Evolutionary conservation across 768 basidiomycete genomes (phyloP), one percentile per base, ranked within the genome.

Genomic region (Nevesoporus exiguus): DNA sequence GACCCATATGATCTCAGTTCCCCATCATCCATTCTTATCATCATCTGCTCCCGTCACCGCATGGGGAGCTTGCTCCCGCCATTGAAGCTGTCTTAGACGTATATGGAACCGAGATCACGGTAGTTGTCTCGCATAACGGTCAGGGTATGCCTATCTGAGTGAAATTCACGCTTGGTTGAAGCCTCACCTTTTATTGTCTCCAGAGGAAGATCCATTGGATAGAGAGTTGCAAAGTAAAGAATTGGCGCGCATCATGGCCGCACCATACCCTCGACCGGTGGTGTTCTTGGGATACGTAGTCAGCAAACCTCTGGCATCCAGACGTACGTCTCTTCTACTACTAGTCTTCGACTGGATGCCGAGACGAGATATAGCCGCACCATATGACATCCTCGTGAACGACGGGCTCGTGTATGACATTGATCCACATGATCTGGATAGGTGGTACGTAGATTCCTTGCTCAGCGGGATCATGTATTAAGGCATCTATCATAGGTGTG

Each of bases 61-160:
- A 80, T 52, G 89, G 90, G 8, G 93, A 94, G 67, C 82, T 95
- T 24, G 92, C 91, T 3, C 92, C 92, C 0, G 92, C 92, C 2
- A 95, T 95, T 30, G 88, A 92, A 68, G 92, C 92, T 3, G 78
- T 89, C 3, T 73, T 95, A 14, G 87, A 93, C 48, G 76, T 92
- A 7, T 87, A 84, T 58, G 91, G 92, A 1, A 85, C 84, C 0
- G 78, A 81, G 48, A 81, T 94, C 17, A 85, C 85, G 6, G 90
- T 94, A 0, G 76, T 95, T n/a, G 88, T 95, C 10, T 79, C 90
- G 0, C 93, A 96, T 60, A 95, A 96, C 65, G 93, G 93, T 7
- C 93, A 96, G 79, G 90, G 90, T 87, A 56, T 49, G 67, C 53
- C 31, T n/a, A n/a, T 43, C 19, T 19, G 19, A 29, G 44, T n/a